These are phyloP conservation scores for Podospora comata DNA, from an alignment of 495 filamentous ascomycete genomes.

Conservation along the genomic window DNA sequence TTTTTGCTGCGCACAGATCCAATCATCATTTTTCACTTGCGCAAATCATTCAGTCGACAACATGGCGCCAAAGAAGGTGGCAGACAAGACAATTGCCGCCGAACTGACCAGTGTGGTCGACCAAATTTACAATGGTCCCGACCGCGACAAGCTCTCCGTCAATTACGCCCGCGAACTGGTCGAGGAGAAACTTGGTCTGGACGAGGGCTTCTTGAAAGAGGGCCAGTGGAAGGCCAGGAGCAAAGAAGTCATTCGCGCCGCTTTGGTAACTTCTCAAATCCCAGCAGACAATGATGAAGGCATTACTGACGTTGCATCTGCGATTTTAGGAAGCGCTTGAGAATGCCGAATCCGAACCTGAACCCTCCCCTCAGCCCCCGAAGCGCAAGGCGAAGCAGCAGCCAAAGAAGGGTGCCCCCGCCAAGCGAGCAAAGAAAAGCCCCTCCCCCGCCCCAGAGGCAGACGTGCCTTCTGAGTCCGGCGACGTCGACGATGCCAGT, in stretches of 20 bases:
- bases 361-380: not conserved
- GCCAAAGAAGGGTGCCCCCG: not conserved
- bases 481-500: conserved; percentile 11
- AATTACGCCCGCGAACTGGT: conserved; percentile 66
- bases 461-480: conserved; percentile 25
- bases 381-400: not conserved
- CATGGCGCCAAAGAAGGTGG: conserved; percentile 15
- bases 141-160: conserved; percentile 67
- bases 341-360: conserved; percentile 6
- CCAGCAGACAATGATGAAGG: too few species aligned
- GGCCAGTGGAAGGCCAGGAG: conserved; percentile 74
- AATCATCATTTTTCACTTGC: not conserved
- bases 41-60: not conserved
- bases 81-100: conserved; percentile 12
- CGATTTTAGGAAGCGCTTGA: conserved; percentile 4
- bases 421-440: conserved; percentile 34
- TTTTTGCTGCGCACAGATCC: not conserved
- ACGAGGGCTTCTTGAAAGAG: conserved; percentile 66
- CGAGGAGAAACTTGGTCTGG: conserved; percentile 63
- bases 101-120: conserved; percentile 60
- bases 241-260: conserved; percentile 66
- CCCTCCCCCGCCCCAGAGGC: conserved; percentile 30
- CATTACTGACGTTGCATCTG: not conserved
- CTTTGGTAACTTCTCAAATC: conserved; percentile 57
- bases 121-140: conserved; percentile 53